These are phyloP conservation scores for Cystobasidium tubakii DNA, from an alignment of 768 basidiomycete genomes.

Conservation along the genomic window DNA sequence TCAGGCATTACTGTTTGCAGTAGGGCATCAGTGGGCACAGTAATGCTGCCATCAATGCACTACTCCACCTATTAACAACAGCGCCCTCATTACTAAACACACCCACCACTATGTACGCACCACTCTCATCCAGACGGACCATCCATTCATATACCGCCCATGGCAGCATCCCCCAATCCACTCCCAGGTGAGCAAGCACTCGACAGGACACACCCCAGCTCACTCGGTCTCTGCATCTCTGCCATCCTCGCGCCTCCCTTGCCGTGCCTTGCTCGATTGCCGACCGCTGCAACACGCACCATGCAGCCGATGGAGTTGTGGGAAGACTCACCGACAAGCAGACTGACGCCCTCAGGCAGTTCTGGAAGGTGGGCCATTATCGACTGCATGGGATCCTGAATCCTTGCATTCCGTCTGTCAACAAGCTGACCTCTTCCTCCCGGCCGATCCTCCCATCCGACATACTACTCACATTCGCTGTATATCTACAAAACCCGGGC, in stretches of 20 bases:
- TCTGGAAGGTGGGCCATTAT: conserved; percentile 24
- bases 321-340: conserved; percentile 32
- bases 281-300: too few relatives aligned
- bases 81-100: not conserved
- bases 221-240: not conserved
- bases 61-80: too few relatives aligned
- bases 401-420: too few relatives aligned
- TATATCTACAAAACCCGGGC: too few relatives aligned
- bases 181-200: conserved; percentile 8
- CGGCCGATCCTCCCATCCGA: too few relatives aligned
- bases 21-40: too few relatives aligned
- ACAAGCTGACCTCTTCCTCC: not conserved
- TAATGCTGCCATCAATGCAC: too few relatives aligned
- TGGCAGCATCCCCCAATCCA: conserved; percentile 6
- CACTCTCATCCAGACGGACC: not conserved
- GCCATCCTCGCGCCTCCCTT: too few relatives aligned
- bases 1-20: too few relatives aligned
- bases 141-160: not conserved
- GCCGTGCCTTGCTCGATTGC: too few relatives aligned
- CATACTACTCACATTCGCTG: not conserved
- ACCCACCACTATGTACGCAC: not conserved
- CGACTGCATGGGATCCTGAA: not conserved
- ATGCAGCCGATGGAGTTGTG: conserved; percentile 36
- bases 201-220: not conserved
- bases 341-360: conserved; percentile 5